Conservation (phyloP, 2,329 filamentous ascomycete genomes). For the Claviceps capensis region DNA sequence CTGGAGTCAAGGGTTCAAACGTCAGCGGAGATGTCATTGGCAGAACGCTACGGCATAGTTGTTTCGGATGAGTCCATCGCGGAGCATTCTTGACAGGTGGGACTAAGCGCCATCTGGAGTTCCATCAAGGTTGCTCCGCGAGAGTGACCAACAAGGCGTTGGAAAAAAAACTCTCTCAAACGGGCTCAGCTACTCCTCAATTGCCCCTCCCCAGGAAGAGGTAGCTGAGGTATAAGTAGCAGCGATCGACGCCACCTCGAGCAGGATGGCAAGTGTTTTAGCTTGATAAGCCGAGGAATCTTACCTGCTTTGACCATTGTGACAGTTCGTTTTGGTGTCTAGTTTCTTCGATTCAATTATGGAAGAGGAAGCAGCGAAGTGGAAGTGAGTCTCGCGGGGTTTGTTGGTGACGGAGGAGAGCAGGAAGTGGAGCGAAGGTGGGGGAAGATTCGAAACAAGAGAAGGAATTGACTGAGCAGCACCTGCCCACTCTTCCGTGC, state of each 20-base stretch:
- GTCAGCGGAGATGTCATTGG: constrained; percentile 4
- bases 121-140: constrained; percentile 31
- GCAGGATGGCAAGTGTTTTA: not conserved
- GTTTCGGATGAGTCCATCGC: constrained; percentile 15
- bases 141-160: constrained; percentile 8
- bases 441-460: constrained; percentile 6
- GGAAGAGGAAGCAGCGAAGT: not conserved
- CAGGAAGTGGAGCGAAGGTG: constrained; percentile 7
- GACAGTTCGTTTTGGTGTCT: constrained; percentile 34
- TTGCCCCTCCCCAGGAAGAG: constrained; percentile 7
- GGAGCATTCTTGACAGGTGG: constrained; percentile 13
- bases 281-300: constrained; percentile 15
- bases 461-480: constrained; percentile 1
- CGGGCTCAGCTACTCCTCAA: constrained; percentile 25
- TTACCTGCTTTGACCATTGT: constrained; percentile 97
- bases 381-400: not conserved
- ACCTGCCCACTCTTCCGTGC: not conserved
- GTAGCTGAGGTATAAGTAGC: constrained; percentile 12
- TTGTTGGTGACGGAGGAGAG: constrained; percentile 6
- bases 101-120: constrained; percentile 28
- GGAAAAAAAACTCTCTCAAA: constrained; percentile 44
- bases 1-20: constrained; percentile 33
- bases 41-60: not conserved
- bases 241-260: not conserved
- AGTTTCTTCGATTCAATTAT: constrained; percentile 8